phyloP scores from a whole-genome alignment of 2,329 filamentous ascomycete genomes.

The Tolypocladium nubicola region DNA sequence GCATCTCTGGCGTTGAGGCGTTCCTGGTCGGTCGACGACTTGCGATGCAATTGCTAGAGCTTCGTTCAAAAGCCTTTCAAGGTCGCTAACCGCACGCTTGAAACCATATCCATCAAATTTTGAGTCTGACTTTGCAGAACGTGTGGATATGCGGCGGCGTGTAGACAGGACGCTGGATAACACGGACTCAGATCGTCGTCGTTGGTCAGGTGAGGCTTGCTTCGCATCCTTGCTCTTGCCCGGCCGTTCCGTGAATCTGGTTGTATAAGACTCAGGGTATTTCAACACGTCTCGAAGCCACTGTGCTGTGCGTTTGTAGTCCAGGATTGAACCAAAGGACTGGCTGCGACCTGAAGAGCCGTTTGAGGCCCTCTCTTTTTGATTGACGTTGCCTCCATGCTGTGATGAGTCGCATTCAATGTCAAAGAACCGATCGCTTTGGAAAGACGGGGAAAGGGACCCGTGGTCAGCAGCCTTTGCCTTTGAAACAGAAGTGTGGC shows the following conservation, averaged over 20 bases:
- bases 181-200: slow-evolving; percentile 12
- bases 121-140: slow-evolving; percentile 10
- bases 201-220: slow-evolving; percentile 5
- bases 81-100: slow-evolving; percentile 26
- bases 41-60: slow-evolving; percentile 32
- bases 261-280: slow-evolving; percentile 12
- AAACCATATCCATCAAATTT: slow-evolving; percentile 18
- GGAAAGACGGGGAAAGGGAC: not conserved
- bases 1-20: slow-evolving; percentile 3
- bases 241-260: slow-evolving; percentile 17
- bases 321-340: slow-evolving; percentile 16
- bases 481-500: not conserved
- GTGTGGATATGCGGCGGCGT: slow-evolving; percentile 7
- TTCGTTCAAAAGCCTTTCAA: slow-evolving; percentile 36
- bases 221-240: slow-evolving; percentile 5
- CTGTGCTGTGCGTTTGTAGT: slow-evolving; percentile 20
- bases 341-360: slow-evolving; percentile 9
- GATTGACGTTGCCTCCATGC: not conserved
- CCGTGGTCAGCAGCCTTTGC: not conserved
- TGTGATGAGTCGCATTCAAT: not conserved
- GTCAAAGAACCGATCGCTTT: not conserved
- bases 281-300: slow-evolving; percentile 23
- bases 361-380: slow-evolving; percentile 1
- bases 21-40: slow-evolving; percentile 21
- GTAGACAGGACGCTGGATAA: slow-evolving; percentile 7